A percentile compares a stretch with the other conserved stretches of the same genome.
phyloP scores from a whole-genome alignment of 2,329 filamentous ascomycete species.

The Tolypocladium sp. region DNA sequence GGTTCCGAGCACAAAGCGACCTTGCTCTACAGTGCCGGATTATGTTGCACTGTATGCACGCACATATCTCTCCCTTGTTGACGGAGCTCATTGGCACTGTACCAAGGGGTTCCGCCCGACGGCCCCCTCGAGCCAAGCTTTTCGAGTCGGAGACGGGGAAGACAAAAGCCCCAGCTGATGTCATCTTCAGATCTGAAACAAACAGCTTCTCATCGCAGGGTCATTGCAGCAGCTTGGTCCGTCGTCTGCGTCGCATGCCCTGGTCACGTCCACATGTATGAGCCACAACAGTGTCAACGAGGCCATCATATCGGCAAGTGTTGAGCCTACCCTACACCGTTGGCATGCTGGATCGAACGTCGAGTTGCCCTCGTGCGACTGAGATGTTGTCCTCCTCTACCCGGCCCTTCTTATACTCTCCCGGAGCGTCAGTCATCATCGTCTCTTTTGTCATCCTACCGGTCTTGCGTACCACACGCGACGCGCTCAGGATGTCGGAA shows the following conservation, averaged over 20 bases:
- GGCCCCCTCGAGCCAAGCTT: background rate
- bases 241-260: background rate
- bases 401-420: background rate
- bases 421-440: background rate
- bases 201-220: background rate
- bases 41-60: no score
- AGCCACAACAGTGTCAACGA: background rate
- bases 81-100: background rate
- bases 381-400: background rate
- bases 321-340: background rate
- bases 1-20: background rate
- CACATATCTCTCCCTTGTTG: no score
- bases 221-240: background rate
- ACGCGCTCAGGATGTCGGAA: background rate
- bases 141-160: background rate
- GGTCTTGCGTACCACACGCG: background rate
- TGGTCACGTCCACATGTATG: background rate
- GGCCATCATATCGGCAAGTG: background rate
- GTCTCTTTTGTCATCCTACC: background rate
- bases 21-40: background rate
- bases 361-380: background rate
- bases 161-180: conserved; percentile 1
- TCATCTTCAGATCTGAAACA: background rate
- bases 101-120: background rate
- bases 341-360: background rate